Evolutionary conservation across 2,329 filamentous ascomycete species (phyloP), one percentile per base, ranked within the genome.

Genomic region (Lachnellula occidentalis): DNA sequence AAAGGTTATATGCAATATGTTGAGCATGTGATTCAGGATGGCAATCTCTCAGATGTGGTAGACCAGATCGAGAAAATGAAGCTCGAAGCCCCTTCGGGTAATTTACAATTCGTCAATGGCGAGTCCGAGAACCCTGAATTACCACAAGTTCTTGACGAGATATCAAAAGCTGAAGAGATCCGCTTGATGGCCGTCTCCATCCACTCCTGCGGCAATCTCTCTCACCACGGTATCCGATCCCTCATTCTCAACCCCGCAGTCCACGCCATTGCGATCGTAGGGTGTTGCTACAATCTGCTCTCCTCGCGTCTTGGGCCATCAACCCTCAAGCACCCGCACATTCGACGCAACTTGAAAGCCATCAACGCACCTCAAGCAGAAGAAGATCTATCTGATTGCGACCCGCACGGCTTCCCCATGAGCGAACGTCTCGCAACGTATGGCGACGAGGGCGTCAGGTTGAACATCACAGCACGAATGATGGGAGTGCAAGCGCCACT

Each of bases 401-500:
- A 97, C 65, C 88, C 90, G 0, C 86, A 96, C 58, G 94, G 94
- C 4, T 99, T 96, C 65, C 94, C 94, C 0, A 94, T 99, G 87
- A 95, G 89, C 55, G 76, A 85, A 45, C 80, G 79, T 14, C 76
- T 96, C 48, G 78, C 67, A 71, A 82, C 70, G 3, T 80, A 86
- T 63, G 71, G 75, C 19, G 74, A 72, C 15, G 70, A 70, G 22
- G 90, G 91, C 2, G 78, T 97, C 46, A 81, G 89, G 22, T 78
- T 97, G 54, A 97, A 99, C 71, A 96, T 97, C 67, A 99, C 94
- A 4, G 91, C 94, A 1, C 83, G 94, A 45, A 96, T 96, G 87
- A 96, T 97, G 92, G 92, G 92, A 2, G 92, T 95, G 48, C 94
- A 99, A 73, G 94, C 94, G 7, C 92, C 94, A 1, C 79, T 85